phyloP scores from a whole-genome alignment of 495 filamentous ascomycete genomes.

The Tuber brumale region DNA sequence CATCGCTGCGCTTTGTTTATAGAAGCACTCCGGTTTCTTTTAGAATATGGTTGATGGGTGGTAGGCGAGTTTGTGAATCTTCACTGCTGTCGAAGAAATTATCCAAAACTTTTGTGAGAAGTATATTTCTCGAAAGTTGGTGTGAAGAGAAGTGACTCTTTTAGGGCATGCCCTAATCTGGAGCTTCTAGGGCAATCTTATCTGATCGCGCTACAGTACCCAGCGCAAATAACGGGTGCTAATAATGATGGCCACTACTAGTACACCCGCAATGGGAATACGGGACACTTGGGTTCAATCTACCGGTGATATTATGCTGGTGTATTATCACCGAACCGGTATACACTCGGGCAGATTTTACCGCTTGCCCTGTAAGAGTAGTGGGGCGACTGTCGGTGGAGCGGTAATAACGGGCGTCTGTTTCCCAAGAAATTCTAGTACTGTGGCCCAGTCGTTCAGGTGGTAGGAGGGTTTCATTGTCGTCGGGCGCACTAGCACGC shows the following conservation, averaged over 20 bases:
- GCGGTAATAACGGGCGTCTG: neutral
- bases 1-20: slow-evolving; percentile 38
- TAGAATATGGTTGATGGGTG: slow-evolving; percentile 7
- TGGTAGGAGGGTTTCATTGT: neutral
- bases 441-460: neutral
- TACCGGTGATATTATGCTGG: too few species aligned
- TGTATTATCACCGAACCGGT: too few species aligned
- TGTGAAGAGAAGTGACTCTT: neutral
- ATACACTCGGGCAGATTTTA: neutral
- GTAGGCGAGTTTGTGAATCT: neutral
- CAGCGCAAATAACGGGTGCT: neutral
- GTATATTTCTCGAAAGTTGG: neutral
- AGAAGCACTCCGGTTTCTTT: slow-evolving; percentile 32
- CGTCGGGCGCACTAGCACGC: too few species aligned
- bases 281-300: neutral
- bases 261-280: neutral
- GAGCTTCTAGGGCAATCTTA: neutral
- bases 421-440: neutral
- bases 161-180: neutral
- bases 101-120: neutral
- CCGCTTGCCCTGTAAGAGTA: neutral
- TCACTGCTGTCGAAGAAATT: neutral
- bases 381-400: neutral
- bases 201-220: neutral
- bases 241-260: neutral